phyloP scores from a whole-genome alignment of 2,329 filamentous ascomycete genomes.

The Sclerotinia sclerotiorum region DNA sequence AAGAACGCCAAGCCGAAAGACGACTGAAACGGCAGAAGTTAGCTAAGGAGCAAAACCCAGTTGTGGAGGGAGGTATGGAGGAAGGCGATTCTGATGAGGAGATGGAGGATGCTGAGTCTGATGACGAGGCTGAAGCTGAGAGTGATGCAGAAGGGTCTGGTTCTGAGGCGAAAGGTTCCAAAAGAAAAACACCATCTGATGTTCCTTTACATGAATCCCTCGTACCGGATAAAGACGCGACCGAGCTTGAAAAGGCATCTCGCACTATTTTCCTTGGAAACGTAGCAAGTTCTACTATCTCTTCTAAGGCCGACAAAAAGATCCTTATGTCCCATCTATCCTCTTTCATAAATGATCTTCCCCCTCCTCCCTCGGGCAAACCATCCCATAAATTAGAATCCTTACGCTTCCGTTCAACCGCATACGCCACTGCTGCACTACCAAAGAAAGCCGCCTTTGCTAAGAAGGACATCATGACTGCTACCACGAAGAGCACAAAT shows the following conservation, averaged over 20 bases:
- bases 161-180: conserved; percentile 32
- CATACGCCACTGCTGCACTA: conserved; percentile 72
- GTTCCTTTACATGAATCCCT: conserved; percentile 55
- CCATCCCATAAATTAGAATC: conserved; percentile 76
- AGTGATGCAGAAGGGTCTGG: conserved; percentile 34
- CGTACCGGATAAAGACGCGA: conserved; percentile 51
- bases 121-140: conserved; percentile 36
- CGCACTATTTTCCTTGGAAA: conserved; percentile 94
- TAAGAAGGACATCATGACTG: conserved; percentile 84
- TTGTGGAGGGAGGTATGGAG: conserved; percentile 39
- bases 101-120: conserved; percentile 32
- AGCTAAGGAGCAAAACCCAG: conserved; percentile 42
- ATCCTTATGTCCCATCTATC: conserved; percentile 72
- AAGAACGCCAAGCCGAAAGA: conserved; percentile 45
- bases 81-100: conserved; percentile 33
- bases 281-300: conserved; percentile 79
- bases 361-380: conserved; percentile 46
- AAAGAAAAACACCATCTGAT: conserved; percentile 47
- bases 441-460: conserved; percentile 95
- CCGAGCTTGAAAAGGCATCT: conserved; percentile 78
- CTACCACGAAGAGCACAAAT: conserved; percentile 90
- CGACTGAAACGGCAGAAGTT: conserved; percentile 54
- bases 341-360: conserved; percentile 65
- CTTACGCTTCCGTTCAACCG: conserved; percentile 89
- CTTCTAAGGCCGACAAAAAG: conserved; percentile 78